phyloP scores from a whole-genome alignment of 1,139 yeast genomes.

The Nematodospora anomalae region DNA sequence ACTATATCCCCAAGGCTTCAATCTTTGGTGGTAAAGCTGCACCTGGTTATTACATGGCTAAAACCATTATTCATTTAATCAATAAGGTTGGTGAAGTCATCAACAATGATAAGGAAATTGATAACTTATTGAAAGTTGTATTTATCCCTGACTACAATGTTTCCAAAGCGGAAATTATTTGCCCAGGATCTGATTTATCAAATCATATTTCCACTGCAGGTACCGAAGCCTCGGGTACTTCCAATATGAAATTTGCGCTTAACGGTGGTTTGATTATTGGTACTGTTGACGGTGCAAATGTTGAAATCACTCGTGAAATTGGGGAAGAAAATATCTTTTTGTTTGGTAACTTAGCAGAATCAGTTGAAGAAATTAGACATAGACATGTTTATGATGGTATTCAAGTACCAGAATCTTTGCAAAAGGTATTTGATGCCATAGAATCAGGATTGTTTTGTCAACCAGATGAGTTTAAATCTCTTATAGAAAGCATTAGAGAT shows the following conservation, averaged over 20 bases:
- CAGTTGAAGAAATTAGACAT: conserved; percentile 82
- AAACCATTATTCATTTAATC: conserved; percentile 81
- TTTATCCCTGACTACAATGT: conserved; percentile 92
- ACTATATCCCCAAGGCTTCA: conserved; percentile 73
- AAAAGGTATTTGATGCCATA: conserved; percentile 64
- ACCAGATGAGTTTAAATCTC: conserved; percentile 62
- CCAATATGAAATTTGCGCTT: conserved; percentile 92
- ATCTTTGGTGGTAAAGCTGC: conserved; percentile 96
- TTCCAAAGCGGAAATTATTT: conserved; percentile 87
- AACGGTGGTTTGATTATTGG: conserved; percentile 95
- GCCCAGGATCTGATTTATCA: conserved; percentile 87
- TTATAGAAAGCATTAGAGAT: conserved; percentile 65
- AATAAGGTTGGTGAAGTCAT: conserved; percentile 80
- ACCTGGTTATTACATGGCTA: conserved; percentile 96
- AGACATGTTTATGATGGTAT: conserved; percentile 64
- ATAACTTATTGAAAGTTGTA: conserved; percentile 76
- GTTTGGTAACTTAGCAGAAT: conserved; percentile 87
- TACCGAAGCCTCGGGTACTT: conserved; percentile 95
- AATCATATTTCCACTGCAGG: conserved; percentile 98
- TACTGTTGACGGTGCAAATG: conserved; percentile 96
- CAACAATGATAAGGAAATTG: conserved; percentile 74
- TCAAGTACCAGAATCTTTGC: conserved; percentile 55
- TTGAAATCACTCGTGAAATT: conserved; percentile 89
- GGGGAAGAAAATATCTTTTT: conserved; percentile 92
- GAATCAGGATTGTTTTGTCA: conserved; percentile 73